phyloP scores from a whole-genome alignment of 768 basidiomycete genomes.

The Tylopilus plumbeoviolaceoides region DNA sequence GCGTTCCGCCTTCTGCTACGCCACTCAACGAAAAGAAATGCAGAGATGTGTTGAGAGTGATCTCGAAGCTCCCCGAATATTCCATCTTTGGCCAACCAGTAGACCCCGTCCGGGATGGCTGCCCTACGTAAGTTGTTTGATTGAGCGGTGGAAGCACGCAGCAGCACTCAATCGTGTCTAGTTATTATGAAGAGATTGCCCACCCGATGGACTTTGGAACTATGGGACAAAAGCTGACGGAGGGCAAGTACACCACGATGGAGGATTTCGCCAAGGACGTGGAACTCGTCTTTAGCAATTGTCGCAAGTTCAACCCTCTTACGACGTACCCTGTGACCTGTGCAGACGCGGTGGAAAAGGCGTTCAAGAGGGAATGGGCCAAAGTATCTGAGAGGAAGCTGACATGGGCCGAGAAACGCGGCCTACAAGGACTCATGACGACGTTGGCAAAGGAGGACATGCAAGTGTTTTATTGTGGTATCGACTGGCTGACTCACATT shows the following conservation, averaged over 20 bases:
- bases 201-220: slow-evolving; percentile 94
- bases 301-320: slow-evolving; percentile 87
- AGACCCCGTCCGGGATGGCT: slow-evolving; percentile 77
- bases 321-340: slow-evolving; percentile 69
- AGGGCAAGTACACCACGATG: slow-evolving; percentile 71
- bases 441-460: slow-evolving; percentile 63
- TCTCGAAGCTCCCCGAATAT: slow-evolving; percentile 63
- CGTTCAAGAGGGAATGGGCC: slow-evolving; percentile 83
- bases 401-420: slow-evolving; percentile 74
- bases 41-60: slow-evolving; percentile 58
- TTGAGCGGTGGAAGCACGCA: neutral
- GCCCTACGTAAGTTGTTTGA: slow-evolving; percentile 71
- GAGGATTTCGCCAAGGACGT: slow-evolving; percentile 78
- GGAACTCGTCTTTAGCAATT: slow-evolving; percentile 83
- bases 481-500: neutral
- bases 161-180: slow-evolving; percentile 29
- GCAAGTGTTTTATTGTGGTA: slow-evolving; percentile 35
- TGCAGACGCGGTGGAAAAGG: slow-evolving; percentile 69
- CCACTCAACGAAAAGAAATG: slow-evolving; percentile 83
- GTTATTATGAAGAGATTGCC: slow-evolving; percentile 88
- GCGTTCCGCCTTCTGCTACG: slow-evolving; percentile 30
- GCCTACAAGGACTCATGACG: slow-evolving; percentile 66
- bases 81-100: slow-evolving; percentile 78
- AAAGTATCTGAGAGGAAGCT: slow-evolving; percentile 72
- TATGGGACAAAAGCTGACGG: slow-evolving; percentile 62